phyloP scores from a whole-genome alignment of 345 rosid species.

The Clarkia xantiana region DNA sequence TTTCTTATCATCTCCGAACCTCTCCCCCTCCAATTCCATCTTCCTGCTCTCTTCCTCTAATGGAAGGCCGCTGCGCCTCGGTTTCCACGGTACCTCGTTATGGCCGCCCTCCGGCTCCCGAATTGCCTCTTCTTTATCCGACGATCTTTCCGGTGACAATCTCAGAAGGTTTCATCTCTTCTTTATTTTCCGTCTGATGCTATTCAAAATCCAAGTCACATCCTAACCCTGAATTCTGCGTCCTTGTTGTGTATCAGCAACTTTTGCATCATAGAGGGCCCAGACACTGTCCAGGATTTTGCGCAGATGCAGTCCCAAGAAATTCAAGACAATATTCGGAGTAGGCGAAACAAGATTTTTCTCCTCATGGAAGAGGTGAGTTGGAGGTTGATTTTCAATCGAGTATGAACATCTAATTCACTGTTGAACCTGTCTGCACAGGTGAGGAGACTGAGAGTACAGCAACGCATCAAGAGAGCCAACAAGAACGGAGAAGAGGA shows the following conservation, averaged over 20 bases:
- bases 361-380: constrained; percentile 95
- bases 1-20: too few species aligned
- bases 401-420: background rate
- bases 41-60: too few species aligned
- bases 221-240: too few species aligned
- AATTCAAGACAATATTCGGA: constrained; percentile 70
- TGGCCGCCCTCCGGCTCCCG: too few species aligned
- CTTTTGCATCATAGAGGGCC: constrained; percentile 91
- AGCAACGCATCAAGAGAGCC: constrained; percentile 54
- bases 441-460: constrained; percentile 81
- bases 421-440: constrained; percentile 3
- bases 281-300: constrained; percentile 81
- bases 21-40: too few species aligned
- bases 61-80: too few species aligned
- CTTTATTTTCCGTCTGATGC: too few species aligned
- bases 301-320: constrained; percentile 78
- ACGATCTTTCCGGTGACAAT: too few species aligned
- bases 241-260: constrained; percentile 23
- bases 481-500: constrained; percentile 33
- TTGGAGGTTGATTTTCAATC: background rate
- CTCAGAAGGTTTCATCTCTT: too few species aligned
- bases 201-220: too few species aligned
- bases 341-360: constrained; percentile 83
- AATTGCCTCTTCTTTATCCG: too few species aligned
- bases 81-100: too few species aligned